Evolutionary conservation across 179 eudicot species (phyloP), one percentile per base, ranked within the genome.

Genomic region (Silene coronaria): DNA sequence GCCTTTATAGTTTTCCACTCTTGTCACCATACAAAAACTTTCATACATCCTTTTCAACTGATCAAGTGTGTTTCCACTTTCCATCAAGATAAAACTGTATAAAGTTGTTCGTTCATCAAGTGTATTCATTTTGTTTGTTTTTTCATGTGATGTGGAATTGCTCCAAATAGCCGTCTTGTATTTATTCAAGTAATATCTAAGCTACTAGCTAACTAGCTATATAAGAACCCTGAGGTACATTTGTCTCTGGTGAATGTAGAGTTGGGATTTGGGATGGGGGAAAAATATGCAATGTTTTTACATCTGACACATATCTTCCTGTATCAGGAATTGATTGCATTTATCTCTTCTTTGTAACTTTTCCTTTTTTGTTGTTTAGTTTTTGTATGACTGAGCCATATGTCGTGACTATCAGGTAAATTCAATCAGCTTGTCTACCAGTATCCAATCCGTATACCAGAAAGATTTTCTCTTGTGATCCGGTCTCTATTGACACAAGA

Each of bases 401-500:
- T 78, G 12, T 23, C 60, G 17, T 70, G 46, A 58, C 61, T 78
- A 60, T 60, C 91, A 95, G 99, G 99, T 59, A 95, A 95, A 82
- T 95, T 95, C 76, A 95, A 95, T 80, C 97, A 95, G 86, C 89
- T 95, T 66, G 99, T 95, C 70, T 95, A 95, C 80, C 91, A 95
- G 74, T 95, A 95, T 82, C 99, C 99, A 5, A 95, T 95, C 71
- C 93, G 97, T 30, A 95, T 95, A 71, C 99, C 99, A 11, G 99
- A 92, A 85, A 91, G 97, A 84, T 95, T 95, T 87, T 95, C 99
- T 74, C 96, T 95, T 64, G 99, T 95, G 75, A 95, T 95, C 80
- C 95, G 99, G 61, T 91, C 99, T 83, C 81, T 95, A 26, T 86
- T 95, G 90, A 95, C 99, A 62, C 99, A 95, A 83, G 99, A 95